Base-by-base conservation (phyloP, 2,329 filamentous ascomycete species). In the Thielaviopsis euricoi region DNA sequence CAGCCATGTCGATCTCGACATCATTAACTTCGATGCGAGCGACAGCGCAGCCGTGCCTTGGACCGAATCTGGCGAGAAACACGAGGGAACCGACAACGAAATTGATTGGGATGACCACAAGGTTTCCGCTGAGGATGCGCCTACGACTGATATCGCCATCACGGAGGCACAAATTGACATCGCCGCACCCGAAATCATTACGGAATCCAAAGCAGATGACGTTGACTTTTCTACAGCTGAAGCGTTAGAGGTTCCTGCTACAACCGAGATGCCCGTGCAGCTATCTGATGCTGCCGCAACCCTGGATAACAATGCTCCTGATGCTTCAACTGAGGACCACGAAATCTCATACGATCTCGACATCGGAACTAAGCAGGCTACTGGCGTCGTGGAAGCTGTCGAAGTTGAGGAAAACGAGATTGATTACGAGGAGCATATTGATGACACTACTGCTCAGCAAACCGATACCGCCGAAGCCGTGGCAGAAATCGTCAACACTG, bases 21-120 rank as follows among this genome's bases (percentile, higher is more conserved):
- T 71, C 23, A 69, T 72, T 54, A 67, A 70, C 58, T 72, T 70
- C 48, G 70, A 71, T 29, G 69, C 49, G 19, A 61, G 66, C 55
- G 70, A 64, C 50, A 52, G 40, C 17, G 48, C 26, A 13, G 19
- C 58, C 21, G 40, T 49, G 10, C 19, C 53, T 12, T 53, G 33
- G n/a, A 23, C 51, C 37, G 26, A 52, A 15, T 52, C 40, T 21
- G n/a, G 52, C 33, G 55, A 57, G 15, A 50, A 22, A 13, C 25
- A 58, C 37, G 19, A 29, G 1, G 17, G 17, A 6, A 43, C 52
- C 4, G 58, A 60, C 15, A 60, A 60, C 33, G 58, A 60, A 48
- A 60, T 60, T 22, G 58, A 60, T 40, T 60, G 58, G 58, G 58
- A 60, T n/a, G 58, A 60, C 29, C 40, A 50, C 48, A 57, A 58